Base-by-base conservation (phyloP, 768 basidiomycete species). In the Leccinellum albellum region DNA sequence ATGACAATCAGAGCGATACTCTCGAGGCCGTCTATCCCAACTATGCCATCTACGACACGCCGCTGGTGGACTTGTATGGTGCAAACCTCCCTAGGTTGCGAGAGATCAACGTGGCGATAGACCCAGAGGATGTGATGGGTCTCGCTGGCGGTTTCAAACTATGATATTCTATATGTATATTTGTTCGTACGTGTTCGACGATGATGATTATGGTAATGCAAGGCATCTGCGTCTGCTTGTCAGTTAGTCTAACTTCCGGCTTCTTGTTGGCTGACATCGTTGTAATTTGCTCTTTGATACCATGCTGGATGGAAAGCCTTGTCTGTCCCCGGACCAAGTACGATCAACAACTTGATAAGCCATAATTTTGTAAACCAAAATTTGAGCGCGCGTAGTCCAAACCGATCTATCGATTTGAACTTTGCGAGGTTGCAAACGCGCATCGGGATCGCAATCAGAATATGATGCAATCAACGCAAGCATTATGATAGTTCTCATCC, bases 1-100 rank as follows among this genome's bases (percentile, higher is more conserved):
- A 78, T 31, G 83, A 80, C 10, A 54, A 2, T 7, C 6, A 13
- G 21, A 24, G 44, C 23, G 3, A n/a, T 14, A 7, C 21, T 15
- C 14, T 10, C 44, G 44, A 45, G 0, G 40, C 3, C 0, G 37
- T 42, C 40, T 42, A 42, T 42, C n/a, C 40, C 40, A 42, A 42
- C 40, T 42, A 42, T 42, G 40, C 40, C 6, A 42, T 42, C 20
- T 42, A 42, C 12, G 40, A 42, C 40, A 42, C 40, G 12, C 40
- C 40, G 40, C n/a, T 42, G 20, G 40, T 20, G 40, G 20, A 42
- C 0, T 20, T 42, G 40, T 42, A 42, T 42, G 40, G 40, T 42
- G 20, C 10, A 42, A 42, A 42, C 20, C 40, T 42, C 12, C 40
- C 20, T 20, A 42, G 20, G 40, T 42, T 42, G 40, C 40, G 6